Base-by-base conservation (phyloP, 2,329 filamentous ascomycete species). In the Hypoxylon sp. region DNA sequence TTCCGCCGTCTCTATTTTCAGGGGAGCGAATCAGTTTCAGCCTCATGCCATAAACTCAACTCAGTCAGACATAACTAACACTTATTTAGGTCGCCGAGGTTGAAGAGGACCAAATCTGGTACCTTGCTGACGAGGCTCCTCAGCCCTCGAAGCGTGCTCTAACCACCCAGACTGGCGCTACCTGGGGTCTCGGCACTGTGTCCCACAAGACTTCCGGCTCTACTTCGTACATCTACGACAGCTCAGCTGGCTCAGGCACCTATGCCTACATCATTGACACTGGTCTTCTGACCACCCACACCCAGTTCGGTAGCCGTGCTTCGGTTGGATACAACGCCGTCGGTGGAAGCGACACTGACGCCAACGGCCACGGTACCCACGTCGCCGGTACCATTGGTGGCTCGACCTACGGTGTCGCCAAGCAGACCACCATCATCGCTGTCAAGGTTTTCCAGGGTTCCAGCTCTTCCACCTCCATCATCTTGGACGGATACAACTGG, bases 191-290 rank as follows among this genome's bases (percentile, higher is more conserved):
- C n/a, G 73, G 68, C 2, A 70, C 74, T 38, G 68, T 79, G 53
- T 79, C 78, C 6, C 71, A 73, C 63, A 63, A 63, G 16, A 65
- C 50, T 12, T 55, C 63, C 9, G 69, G 67, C 27, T 64, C 63
- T 2, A 69, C 55, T 2, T 64, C 66, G 36, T 79, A 78, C 60
- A 51, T 68, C 34, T 78, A 78, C 59, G 73, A 78, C 54, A 58
- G 60, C 20, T 63, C 65, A 2, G 73, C 74, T 17, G 76, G 76
- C 12, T 44, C 57, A 8, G 70, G 66, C 16, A 75, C 69, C 40
- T 82, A 70, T 53, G 73, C 75, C 43, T 84, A 83, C 63, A 67
- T 84, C 29, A 67, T 84, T 42, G 81, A 84, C 66, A 81, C 76
- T 0, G 80, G 81, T 36, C 73, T 83, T 34, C 69, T 71, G 12